Percentiles rank a stretch among this genome's conserved stretches.
These are phyloP conservation scores for Kwoniella heveanensis DNA, from an alignment of 768 basidiomycete species.

Conservation along the genomic window DNA sequence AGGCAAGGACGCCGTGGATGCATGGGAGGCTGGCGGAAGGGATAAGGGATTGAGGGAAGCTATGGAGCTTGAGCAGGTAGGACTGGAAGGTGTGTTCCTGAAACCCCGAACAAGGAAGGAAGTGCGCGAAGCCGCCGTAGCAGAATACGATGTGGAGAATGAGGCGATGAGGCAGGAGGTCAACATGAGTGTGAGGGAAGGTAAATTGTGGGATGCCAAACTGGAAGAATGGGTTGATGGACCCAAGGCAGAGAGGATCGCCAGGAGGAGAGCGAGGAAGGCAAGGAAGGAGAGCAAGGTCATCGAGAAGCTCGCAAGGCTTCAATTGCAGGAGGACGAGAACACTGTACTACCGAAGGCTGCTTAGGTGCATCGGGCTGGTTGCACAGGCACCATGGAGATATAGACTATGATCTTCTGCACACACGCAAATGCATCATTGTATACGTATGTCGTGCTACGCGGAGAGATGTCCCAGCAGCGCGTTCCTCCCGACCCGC, in stretches of 20 bases:
- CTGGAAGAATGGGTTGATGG: slow-evolving; percentile 29
- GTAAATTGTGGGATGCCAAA: slow-evolving; percentile 20
- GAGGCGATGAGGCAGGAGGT: slow-evolving; percentile 30
- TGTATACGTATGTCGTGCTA: no score
- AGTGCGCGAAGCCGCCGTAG: slow-evolving; percentile 46
- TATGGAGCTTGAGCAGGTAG: slow-evolving; percentile 31
- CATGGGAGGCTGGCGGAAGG: slow-evolving; percentile 45
- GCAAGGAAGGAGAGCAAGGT: slow-evolving; percentile 31
- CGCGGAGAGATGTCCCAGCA: no score
- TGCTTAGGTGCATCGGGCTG: no score
- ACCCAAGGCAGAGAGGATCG: slow-evolving; percentile 22
- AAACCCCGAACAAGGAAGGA: slow-evolving; percentile 44
- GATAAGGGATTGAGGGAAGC: slow-evolving; percentile 38
- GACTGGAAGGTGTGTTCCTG: slow-evolving; percentile 43
- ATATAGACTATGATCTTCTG: no score
- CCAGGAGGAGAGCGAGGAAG: slow-evolving; percentile 25
- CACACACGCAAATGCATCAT: no score
- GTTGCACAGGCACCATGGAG: no score
- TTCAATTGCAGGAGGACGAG: slow-evolving; percentile 16
- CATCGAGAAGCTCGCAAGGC: slow-evolving; percentile 19
- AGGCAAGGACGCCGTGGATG: slow-evolving; percentile 29
- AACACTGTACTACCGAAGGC: slow-evolving; percentile 15
- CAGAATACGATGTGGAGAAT: slow-evolving; percentile 36
- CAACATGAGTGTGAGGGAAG: slow-evolving; percentile 17
- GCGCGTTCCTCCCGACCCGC: no score